A percentile compares a stretch with the other conserved stretches of the same genome.
These are phyloP conservation scores for Neurospora sp. DNA, from an alignment of 2,329 filamentous ascomycete genomes.

Conservation along the genomic window DNA sequence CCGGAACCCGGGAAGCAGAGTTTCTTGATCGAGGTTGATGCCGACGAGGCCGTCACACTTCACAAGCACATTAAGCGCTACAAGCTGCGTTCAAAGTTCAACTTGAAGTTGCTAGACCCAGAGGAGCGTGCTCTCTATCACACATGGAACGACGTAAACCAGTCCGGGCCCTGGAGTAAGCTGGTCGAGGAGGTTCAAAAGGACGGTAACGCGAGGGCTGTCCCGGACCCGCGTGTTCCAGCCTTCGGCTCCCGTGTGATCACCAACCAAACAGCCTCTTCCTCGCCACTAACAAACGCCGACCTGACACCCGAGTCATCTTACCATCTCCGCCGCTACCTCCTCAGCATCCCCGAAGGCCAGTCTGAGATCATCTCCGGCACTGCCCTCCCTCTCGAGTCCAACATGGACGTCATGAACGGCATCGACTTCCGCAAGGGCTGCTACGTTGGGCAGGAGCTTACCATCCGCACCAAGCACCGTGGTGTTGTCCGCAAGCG, in stretches of 20 bases:
- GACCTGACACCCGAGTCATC: slow-evolving; percentile 27
- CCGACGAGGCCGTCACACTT: slow-evolving; percentile 49
- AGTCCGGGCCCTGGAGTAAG: not conserved
- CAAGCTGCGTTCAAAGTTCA: slow-evolving; percentile 73
- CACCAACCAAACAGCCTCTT: slow-evolving; percentile 9
- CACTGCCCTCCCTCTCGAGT: slow-evolving; percentile 72
- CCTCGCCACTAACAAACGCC: slow-evolving; percentile 17
- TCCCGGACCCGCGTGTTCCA: slow-evolving; percentile 44
- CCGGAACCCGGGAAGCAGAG: slow-evolving; percentile 21
- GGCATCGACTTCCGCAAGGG: slow-evolving; percentile 92
- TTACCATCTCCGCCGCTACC: slow-evolving; percentile 69
- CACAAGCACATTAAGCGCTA: slow-evolving; percentile 71
- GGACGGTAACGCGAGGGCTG: slow-evolving; percentile 20
- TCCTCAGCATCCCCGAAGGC: slow-evolving; percentile 77
- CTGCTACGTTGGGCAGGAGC: slow-evolving; percentile 92
- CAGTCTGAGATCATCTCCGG: slow-evolving; percentile 65
- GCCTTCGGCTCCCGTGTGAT: slow-evolving; percentile 44
- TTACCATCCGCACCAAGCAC: slow-evolving; percentile 92
- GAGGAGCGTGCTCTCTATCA: slow-evolving; percentile 63
- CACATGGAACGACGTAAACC: slow-evolving; percentile 51
- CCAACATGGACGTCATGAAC: slow-evolving; percentile 75
- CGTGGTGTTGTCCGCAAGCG: slow-evolving; percentile 88
- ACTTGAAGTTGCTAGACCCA: slow-evolving; percentile 52
- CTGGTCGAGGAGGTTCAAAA: not conserved
- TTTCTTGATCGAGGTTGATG: slow-evolving; percentile 79